phyloP scores from a whole-genome alignment of 495 filamentous ascomycete genomes.

The Hyphodiscus hymeniophilus region DNA sequence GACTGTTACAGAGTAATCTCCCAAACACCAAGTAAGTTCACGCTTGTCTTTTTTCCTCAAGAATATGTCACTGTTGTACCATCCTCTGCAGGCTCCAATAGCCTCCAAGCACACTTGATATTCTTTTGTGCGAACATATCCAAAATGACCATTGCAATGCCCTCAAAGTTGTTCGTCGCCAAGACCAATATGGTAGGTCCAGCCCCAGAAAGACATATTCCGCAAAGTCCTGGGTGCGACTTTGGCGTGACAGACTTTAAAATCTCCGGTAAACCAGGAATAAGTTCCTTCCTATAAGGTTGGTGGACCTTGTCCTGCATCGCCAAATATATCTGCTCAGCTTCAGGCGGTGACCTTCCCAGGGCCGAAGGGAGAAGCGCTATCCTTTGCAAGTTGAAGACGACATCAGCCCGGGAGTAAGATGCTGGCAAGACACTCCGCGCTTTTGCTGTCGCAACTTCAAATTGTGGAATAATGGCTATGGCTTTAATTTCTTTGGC shows the following conservation, averaged over 20 bases:
- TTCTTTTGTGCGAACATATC: conserved; percentile 54
- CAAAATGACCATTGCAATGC: conserved; percentile 74
- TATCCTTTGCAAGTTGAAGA: conserved; percentile 90
- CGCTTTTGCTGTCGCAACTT: conserved; percentile 83
- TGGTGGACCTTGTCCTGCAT: conserved; percentile 99
- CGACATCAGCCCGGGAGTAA: conserved; percentile 72
- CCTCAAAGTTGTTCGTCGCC: conserved; percentile 76
- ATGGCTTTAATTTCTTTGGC: conserved; percentile 89
- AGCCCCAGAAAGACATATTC: conserved; percentile 88
- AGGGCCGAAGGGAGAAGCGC: conserved; percentile 80
- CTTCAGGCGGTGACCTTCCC: conserved; percentile 80
- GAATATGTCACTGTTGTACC: conserved; percentile 60
- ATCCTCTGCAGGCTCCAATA: conserved; percentile 79
- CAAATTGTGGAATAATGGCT: conserved; percentile 89
- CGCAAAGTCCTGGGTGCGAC: conserved; percentile 78
- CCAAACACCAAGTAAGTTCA: no score
- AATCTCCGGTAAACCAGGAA: conserved; percentile 86
- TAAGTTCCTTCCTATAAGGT: conserved; percentile 79
- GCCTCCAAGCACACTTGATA: conserved; percentile 76
- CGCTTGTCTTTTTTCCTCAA: conserved; percentile 10
- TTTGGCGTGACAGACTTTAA: conserved; percentile 76
- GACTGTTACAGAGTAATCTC: no score
- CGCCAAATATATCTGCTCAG: conserved; percentile 85
- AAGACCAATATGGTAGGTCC: conserved; percentile 91
- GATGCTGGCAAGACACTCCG: conserved; percentile 68